Evolutionary conservation across 495 filamentous ascomycete genomes (phyloP), one percentile per base, ranked within the genome.

Genomic region (Saxispiralis lemnorum): DNA sequence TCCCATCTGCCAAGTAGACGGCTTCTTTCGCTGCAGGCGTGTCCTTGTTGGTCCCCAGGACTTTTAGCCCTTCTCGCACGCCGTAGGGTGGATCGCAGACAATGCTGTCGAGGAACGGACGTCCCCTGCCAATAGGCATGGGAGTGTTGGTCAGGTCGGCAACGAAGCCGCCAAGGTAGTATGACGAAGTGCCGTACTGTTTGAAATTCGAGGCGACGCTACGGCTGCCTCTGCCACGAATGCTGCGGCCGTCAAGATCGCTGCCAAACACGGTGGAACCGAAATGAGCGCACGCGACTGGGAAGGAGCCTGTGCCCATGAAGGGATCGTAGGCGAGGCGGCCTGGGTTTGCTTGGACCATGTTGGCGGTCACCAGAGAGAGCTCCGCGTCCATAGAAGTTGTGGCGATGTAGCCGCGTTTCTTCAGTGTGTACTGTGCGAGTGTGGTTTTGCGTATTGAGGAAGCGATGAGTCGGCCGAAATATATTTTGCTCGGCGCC

Each of bases 71-170:
- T 53, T 99, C 89, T 10, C 89, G 72, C 13, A 99, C 83, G n/a
- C 89, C 89, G 56, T 99, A 99, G 0, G 89, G 89, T 13, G 89
- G 89, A 60, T 99, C 89, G 50, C 89, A 95, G n/a, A 95, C 62
- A 46, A 99, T 88, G 1, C 79, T 85, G 62, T 99, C 86, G 31
- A 96, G 72, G 40, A 81, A 68, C 9, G 24, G 24, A 32, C 71
- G 64, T 15, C 36, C 58, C 20, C 54, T 51, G 6, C 39, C 34
- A 14, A 54, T 59, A 31, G 82, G 64, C 14, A 96, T 53, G 1
- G 89, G 92, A 9, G 77, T 78, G 56, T 99, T 87, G 2, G 87
- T 95, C 18, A 99, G 55, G 60, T 99, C 89, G 0, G 81, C 77
- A 4, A 84, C 72, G 45, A 93, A 93, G 17, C 71, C 68, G 52